phyloP scores from a whole-genome alignment of 2,329 filamentous ascomycete species.

The Stagonosporopsis cucurbitacearum region DNA sequence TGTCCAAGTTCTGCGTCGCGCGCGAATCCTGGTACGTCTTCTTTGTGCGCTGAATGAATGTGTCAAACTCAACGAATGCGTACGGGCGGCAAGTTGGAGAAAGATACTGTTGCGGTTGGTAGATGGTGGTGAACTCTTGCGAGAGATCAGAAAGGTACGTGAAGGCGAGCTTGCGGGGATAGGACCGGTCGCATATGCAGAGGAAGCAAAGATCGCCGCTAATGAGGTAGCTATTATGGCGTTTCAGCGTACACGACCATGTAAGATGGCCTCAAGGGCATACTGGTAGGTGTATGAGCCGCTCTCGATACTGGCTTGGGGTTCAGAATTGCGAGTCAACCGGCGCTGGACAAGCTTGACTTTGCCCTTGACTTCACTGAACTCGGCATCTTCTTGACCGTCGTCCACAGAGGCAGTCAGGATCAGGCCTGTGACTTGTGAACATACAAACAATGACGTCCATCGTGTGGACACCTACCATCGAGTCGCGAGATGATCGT shows the following conservation, averaged over 20 bases:
- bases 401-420: constrained; percentile 95
- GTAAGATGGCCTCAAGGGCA: constrained; percentile 35
- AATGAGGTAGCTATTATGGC: constrained; percentile 75
- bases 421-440: constrained; percentile 73
- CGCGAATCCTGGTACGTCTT: constrained; percentile 92
- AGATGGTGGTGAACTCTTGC: constrained; percentile 87
- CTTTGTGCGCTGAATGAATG: constrained; percentile 91
- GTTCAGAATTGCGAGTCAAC: constrained; percentile 85
- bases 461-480: constrained; percentile 59
- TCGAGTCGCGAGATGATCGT: constrained; percentile 95
- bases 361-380: constrained; percentile 88
- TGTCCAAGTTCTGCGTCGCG: constrained; percentile 89
- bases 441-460: constrained; percentile 23
- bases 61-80: constrained; percentile 97
- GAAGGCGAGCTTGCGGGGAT: constrained; percentile 97
- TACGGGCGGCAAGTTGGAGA: constrained; percentile 82
- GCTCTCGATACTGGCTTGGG: constrained; percentile 90
- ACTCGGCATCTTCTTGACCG: constrained; percentile 71
- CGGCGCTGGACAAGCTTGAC: constrained; percentile 89
- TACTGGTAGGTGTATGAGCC: constrained; percentile 86
- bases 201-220: constrained; percentile 85
- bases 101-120: constrained; percentile 75
- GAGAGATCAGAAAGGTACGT: constrained; percentile 95
- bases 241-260: constrained; percentile 11
- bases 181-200: constrained; percentile 90